Base-by-base conservation (phyloP, 2,329 filamentous ascomycete species). In the Coniella vitis region DNA sequence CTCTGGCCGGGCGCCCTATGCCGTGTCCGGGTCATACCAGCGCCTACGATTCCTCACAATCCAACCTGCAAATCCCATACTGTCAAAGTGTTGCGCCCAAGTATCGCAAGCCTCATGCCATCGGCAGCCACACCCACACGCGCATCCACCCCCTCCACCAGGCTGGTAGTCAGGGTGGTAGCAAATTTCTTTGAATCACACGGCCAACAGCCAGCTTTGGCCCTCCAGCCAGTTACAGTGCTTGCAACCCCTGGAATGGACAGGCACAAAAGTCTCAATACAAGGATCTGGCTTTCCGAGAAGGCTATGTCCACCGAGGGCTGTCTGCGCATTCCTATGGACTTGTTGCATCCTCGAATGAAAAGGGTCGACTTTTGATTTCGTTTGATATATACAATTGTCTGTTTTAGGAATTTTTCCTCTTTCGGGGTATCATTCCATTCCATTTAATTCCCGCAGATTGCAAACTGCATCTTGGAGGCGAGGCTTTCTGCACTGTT, bases 211-310 rank as follows among this genome's bases (percentile, higher is more conserved):
- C 43, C 47, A 31, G 7, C 21, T 36, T 45, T 31, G 35, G 29
- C 47, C 29, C 32, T 35, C 8, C 38, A 47, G 25, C 43, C 47
- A 47, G 38, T 53, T 29, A 50, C 35, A 35, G 38, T 32, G 47
- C 45, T 10, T 31, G 39, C 51, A 53, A 45, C 47, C 47, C 51
- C 51, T 50, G 43, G 44, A 38, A 34, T 43, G 47, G 51, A 47
- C 39, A 50, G 44, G 32, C 34, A 34, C 39, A 37, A n/a, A n/a
- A 38, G 46, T 43, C 35, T 16, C 38, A 12, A 2, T 42, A 38
- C 38, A 47, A 40, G 42, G 48, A 38, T 47, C n/a, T 37, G 34
- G 31, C 25, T 41, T 40, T 31, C 48, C 35, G 44, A 53, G 34
- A 21, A 53, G 43, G 51, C 47, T 50, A 35, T 50, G 39, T 29